A percentile compares a stretch with the other conserved stretches of the same genome.
These are phyloP conservation scores for Beauveria caledonica DNA, from an alignment of 2,329 filamentous ascomycete genomes.

Conservation along the genomic window DNA sequence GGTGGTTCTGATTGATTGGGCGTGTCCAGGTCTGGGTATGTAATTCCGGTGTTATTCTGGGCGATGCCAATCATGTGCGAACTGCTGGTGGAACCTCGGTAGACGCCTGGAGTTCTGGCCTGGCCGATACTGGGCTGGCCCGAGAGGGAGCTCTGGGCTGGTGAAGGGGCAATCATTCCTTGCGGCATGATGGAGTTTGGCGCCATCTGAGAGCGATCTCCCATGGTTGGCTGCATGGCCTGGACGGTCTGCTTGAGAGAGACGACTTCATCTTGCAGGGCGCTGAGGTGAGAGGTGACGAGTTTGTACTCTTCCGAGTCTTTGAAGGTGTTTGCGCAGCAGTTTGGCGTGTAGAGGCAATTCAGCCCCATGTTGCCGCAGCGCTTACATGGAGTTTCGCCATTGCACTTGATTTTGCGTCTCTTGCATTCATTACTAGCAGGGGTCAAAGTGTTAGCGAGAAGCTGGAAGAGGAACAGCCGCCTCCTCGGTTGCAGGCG, in stretches of 20 bases:
- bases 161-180: conserved; percentile 24
- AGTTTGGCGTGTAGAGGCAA: conserved; percentile 59
- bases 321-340: conserved; percentile 72
- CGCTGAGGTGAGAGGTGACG: conserved; percentile 65
- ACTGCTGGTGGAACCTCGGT: conserved; percentile 78
- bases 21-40: conserved; percentile 55
- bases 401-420: conserved; percentile 70
- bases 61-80: conserved; percentile 82
- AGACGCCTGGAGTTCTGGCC: conserved; percentile 52
- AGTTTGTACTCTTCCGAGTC: conserved; percentile 85
- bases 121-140: conserved; percentile 30
- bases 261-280: conserved; percentile 78
- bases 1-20: conserved; percentile 42
- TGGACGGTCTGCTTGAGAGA: conserved; percentile 65
- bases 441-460: neutral
- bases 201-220: conserved; percentile 38
- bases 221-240: conserved; percentile 42
- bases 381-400: conserved; percentile 57
- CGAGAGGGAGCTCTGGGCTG: conserved; percentile 34
- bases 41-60: conserved; percentile 71
- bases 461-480: neutral
- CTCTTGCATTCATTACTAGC: conserved; percentile 63
- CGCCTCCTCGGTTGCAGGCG: neutral
- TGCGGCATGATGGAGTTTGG: conserved; percentile 29
- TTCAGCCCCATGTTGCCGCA: conserved; percentile 60